phyloP scores from a whole-genome alignment of 495 filamentous ascomycete genomes.

The Talaromyces wortmannii region DNA sequence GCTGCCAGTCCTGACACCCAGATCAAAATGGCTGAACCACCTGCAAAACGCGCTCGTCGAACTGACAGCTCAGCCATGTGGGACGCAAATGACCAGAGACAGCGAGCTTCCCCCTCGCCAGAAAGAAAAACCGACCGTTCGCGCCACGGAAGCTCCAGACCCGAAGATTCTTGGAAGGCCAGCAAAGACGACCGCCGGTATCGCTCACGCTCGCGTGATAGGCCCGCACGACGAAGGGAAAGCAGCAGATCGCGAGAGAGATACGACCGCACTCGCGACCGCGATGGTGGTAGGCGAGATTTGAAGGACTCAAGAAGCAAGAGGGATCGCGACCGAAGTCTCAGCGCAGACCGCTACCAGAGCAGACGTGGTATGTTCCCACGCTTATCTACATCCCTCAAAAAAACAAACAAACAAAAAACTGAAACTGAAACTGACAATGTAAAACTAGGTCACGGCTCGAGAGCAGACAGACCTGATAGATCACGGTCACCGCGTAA shows the following conservation, averaged over 20 bases:
- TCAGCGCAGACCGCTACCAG: conserved; percentile 37
- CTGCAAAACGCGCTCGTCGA: conserved; percentile 46
- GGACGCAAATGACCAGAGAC: conserved; percentile 35
- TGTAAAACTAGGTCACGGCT: conserved; percentile 18
- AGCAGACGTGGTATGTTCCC: conserved; percentile 29
- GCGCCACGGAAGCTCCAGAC: conserved; percentile 21
- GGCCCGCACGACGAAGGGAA: conserved; percentile 30
- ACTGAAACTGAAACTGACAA: too few species aligned
- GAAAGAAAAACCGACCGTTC: conserved; percentile 21
- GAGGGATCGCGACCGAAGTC: conserved; percentile 37
- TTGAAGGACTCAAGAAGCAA: conserved; percentile 27
- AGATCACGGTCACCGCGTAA: conserved; percentile 42
- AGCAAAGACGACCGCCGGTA: conserved; percentile 31
- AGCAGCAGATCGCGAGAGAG: conserved; percentile 41
- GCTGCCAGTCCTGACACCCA: background rate
- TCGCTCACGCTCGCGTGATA: conserved; percentile 36
- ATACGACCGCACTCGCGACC: conserved; percentile 25
- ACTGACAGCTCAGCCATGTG: conserved; percentile 48
- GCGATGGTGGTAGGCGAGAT: conserved; percentile 22
- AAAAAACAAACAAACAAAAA: too few species aligned
- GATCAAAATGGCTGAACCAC: conserved; percentile 44
- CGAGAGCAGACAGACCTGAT: conserved; percentile 32
- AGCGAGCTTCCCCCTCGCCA: conserved; percentile 14
- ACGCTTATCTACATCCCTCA: conserved; percentile 2
- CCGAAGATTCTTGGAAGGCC: conserved; percentile 21